Conservation (phyloP, 331 rosid genomes). For the Malus hybrid region DNA sequence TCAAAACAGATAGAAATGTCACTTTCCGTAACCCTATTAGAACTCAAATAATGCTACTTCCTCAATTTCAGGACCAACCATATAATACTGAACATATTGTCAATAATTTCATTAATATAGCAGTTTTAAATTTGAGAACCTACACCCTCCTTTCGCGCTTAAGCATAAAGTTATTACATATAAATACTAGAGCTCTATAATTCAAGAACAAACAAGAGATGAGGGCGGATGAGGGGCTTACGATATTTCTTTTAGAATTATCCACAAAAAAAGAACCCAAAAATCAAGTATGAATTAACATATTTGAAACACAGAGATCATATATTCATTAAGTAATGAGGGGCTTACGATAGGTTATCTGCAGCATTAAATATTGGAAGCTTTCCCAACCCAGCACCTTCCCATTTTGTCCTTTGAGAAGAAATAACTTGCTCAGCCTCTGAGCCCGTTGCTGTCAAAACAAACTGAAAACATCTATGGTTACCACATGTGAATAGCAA, state of each 20-base stretch:
- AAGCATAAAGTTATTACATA: background rate
- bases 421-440: conserved; percentile 67
- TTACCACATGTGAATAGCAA: background rate
- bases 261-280: background rate
- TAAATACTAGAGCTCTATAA: background rate
- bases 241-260: background rate
- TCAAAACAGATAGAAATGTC: background rate
- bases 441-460: conserved; percentile 75
- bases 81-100: background rate
- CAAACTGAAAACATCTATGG: conserved; percentile 55
- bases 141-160: background rate
- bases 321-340: background rate
- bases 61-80: background rate
- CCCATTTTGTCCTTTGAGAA: conserved; percentile 51
- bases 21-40: background rate
- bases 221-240: background rate
- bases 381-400: conserved; percentile 52
- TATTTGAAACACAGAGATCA: conserved; percentile 10
- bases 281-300: background rate
- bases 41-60: background rate
- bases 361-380: conserved; percentile 77
- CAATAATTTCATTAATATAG: background rate
- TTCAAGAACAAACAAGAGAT: background rate
- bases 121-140: background rate
- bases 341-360: conserved; percentile 68